Evolutionary conservation across 2,329 filamentous ascomycete species (phyloP).

Genomic region (Elsinoe batatas): DNA sequence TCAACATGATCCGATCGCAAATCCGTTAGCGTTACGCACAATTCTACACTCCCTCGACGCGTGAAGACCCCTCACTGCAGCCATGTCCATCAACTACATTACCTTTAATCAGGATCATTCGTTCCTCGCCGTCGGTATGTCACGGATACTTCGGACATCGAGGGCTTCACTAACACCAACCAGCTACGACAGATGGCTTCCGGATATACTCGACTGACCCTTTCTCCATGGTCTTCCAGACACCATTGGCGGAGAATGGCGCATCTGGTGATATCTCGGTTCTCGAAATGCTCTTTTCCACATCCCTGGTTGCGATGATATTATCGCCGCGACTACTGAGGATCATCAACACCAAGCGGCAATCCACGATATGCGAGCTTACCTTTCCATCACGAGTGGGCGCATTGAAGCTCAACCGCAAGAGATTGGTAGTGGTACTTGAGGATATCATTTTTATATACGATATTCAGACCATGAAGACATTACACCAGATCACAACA

Average conservation of each 20-base stretch:
- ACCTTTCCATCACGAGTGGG: slow-evolving; percentile 96
- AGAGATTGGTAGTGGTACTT: slow-evolving; percentile 82
- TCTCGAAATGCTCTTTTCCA: slow-evolving; percentile 98
- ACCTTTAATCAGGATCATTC: slow-evolving; percentile 99
- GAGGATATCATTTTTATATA: slow-evolving; percentile 97
- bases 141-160: background rate
- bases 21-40: background rate
- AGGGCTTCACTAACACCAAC: slow-evolving; percentile 6
- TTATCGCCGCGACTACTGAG: slow-evolving; percentile 84
- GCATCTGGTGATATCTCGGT: slow-evolving; percentile 72
- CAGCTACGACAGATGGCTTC: slow-evolving; percentile 87
- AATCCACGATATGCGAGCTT: slow-evolving; percentile 92
- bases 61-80: background rate
- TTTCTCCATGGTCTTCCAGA: slow-evolving; percentile 89
- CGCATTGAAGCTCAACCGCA: slow-evolving; percentile 86
- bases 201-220: slow-evolving; percentile 95
- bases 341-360: slow-evolving; percentile 90
- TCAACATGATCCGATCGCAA: background rate
- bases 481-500: slow-evolving; percentile 84
- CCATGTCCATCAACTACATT: slow-evolving; percentile 71
- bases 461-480: slow-evolving; percentile 97
- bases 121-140: slow-evolving; percentile 83
- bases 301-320: slow-evolving; percentile 87
- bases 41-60: background rate
- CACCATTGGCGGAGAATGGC: slow-evolving; percentile 52